A percentile compares a stretch with the other conserved stretches of the same genome.
These are phyloP conservation scores for Hygrocybe punicea DNA, from an alignment of 768 basidiomycete genomes.

Conservation along the genomic window DNA sequence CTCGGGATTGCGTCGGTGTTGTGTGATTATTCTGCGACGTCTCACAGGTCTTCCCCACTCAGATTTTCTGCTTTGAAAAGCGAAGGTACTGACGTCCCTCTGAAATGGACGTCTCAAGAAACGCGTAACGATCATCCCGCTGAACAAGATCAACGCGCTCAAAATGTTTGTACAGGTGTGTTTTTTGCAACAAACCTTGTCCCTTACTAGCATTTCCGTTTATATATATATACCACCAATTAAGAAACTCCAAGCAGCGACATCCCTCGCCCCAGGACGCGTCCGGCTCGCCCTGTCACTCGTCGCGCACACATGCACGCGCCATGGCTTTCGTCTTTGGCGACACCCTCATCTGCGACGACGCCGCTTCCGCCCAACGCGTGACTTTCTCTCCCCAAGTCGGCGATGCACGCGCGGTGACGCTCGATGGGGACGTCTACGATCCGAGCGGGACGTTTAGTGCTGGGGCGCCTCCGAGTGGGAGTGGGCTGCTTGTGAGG, in stretches of 20 bases:
- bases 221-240: background rate
- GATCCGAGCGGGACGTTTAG: slow-evolving; percentile 93
- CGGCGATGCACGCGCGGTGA: slow-evolving; percentile 76
- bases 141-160: slow-evolving; percentile 82
- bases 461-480: slow-evolving; percentile 82
- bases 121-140: slow-evolving; percentile 91
- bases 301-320: slow-evolving; percentile 69
- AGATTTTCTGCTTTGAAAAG: too few species aligned
- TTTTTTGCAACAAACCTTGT: too few species aligned
- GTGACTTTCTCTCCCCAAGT: slow-evolving; percentile 78
- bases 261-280: slow-evolving; percentile 70
- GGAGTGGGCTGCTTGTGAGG: slow-evolving; percentile 69
- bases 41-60: too few species aligned
- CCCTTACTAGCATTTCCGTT: too few species aligned
- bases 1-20: too few species aligned
- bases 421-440: slow-evolving; percentile 92
- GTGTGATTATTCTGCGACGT: too few species aligned
- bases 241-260: slow-evolving; percentile 75
- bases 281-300: slow-evolving; percentile 86
- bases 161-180: slow-evolving; percentile 45
- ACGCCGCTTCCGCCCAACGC: slow-evolving; percentile 78
- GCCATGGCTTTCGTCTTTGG: slow-evolving; percentile 95
- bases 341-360: slow-evolving; percentile 87
- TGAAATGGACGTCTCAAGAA: slow-evolving; percentile 72
- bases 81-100: too few species aligned